phyloP scores from a whole-genome alignment of 345 rosid species.

The Linum tenue region DNA sequence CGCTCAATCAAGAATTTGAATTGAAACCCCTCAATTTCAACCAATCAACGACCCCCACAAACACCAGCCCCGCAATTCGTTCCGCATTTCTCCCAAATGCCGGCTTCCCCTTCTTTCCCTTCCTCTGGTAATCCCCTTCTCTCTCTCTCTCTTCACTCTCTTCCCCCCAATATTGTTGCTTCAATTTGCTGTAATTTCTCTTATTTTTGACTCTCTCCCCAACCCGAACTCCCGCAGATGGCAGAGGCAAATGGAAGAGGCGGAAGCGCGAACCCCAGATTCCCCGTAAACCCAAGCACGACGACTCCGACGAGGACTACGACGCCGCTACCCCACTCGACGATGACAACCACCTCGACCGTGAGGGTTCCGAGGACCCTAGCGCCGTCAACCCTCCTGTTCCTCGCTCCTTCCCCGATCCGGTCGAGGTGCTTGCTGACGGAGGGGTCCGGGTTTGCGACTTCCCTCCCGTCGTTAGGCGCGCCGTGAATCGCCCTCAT shows the following conservation, averaged over 20 bases:
- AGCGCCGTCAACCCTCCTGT: slow-evolving; percentile 11
- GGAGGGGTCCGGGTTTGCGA: slow-evolving; percentile 55
- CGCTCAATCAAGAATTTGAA: too few species aligned
- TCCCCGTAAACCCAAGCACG: slow-evolving; percentile 31
- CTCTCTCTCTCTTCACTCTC: neutral
- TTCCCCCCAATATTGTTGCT: neutral
- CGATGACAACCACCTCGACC: slow-evolving; percentile 25
- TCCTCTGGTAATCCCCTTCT: neutral
- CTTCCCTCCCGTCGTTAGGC: slow-evolving; percentile 57
- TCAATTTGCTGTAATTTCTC: neutral
- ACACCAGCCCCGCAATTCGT: neutral
- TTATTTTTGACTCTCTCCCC: slow-evolving; percentile 6
- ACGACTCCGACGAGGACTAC: slow-evolving; percentile 36
- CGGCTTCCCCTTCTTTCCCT: neutral
- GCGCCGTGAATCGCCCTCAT: slow-evolving; percentile 66
- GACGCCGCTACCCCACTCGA: neutral
- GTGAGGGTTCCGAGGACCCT: slow-evolving; percentile 38
- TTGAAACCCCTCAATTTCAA: neutral
- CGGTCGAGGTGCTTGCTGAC: slow-evolving; percentile 40
- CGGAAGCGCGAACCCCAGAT: slow-evolving; percentile 50
- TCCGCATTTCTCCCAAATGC: neutral
- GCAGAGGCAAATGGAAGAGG: slow-evolving; percentile 77
- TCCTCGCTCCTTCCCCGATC: slow-evolving; percentile 45
- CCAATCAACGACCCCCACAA: neutral
- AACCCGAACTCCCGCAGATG: slow-evolving; percentile 32